Evolutionary conservation across 1,139 yeast genomes (phyloP).

Genomic region (Suhomyces anneliseae): DNA sequence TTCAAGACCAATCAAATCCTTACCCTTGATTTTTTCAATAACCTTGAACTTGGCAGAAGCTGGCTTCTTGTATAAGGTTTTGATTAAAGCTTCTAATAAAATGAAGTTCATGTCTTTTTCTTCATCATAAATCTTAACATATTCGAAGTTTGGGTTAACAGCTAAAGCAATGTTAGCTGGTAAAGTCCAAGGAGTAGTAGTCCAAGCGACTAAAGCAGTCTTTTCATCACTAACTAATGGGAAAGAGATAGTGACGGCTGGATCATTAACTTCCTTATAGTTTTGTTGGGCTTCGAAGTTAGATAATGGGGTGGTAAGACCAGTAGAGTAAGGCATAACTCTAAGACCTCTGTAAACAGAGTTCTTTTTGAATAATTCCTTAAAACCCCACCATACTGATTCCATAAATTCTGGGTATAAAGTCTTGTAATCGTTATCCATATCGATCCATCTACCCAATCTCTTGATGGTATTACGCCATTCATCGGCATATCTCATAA

Average conservation of each 20-base stretch:
- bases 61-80: conserved; percentile 90
- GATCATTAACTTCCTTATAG: conserved; percentile 95
- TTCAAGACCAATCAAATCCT: conserved; percentile 71
- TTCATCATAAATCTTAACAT: conserved; percentile 89
- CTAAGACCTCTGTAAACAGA: conserved; percentile 92
- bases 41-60: conserved; percentile 83
- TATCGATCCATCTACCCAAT: conserved; percentile 98
- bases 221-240: conserved; percentile 77
- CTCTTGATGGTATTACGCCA: conserved; percentile 94
- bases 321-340: conserved; percentile 99
- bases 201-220: conserved; percentile 92
- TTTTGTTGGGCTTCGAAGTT: conserved; percentile 98
- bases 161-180: conserved; percentile 93
- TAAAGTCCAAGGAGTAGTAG: conserved; percentile 99
- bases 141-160: conserved; percentile 88
- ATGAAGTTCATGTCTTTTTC: conserved; percentile 78
- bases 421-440: conserved; percentile 97
- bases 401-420: conserved; percentile 96
- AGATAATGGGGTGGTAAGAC: conserved; percentile 92
- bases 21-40: conserved; percentile 77
- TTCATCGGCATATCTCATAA: conserved; percentile 93
- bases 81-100: conserved; percentile 75
- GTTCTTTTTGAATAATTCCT: conserved; percentile 77
- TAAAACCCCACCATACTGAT: conserved; percentile 99
- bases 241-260: conserved; percentile 92